Evolutionary conservation across 441 rosid species (phyloP).

Genomic region (Mallotus japonicus): DNA sequence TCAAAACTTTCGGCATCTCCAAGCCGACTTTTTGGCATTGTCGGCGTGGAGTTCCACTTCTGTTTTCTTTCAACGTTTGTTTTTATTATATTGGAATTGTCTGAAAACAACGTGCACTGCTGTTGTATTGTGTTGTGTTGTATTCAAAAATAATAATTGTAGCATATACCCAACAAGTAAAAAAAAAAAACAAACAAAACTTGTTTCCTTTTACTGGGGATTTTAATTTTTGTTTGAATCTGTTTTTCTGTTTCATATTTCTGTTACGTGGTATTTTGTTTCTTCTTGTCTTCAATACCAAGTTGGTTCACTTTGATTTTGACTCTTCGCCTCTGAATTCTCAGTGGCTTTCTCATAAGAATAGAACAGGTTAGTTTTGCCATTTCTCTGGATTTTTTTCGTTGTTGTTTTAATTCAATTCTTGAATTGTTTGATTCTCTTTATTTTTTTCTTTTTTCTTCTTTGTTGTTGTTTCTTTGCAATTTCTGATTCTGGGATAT

Average conservation of each 20-base stretch:
- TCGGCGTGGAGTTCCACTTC: constrained; percentile 31
- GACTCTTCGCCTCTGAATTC: constrained; percentile 19
- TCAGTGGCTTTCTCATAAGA: constrained; percentile 19
- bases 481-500: not conserved
- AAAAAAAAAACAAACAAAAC: not conserved
- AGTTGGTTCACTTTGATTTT: constrained; percentile 23
- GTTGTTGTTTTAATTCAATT: constrained; percentile 6
- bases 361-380: constrained; percentile 29
- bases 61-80: constrained; percentile 7
- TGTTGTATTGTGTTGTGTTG: constrained; percentile 10
- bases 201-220: constrained; percentile 3
- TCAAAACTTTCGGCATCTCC: constrained; percentile 34
- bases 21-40: constrained; percentile 46
- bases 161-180: no score
- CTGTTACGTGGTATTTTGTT: constrained; percentile 17
- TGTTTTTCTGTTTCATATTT: constrained; percentile 1
- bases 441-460: not conserved
- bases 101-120: constrained; percentile 46
- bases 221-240: constrained; percentile 4
- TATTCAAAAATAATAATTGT: not conserved
- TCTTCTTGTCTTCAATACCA: constrained; percentile 23
- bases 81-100: constrained; percentile 10
- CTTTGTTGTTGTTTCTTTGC: not conserved
- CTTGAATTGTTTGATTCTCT: not conserved
- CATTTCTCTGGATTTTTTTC: not conserved